Percentiles rank a stretch among this genome's conserved stretches.
phyloP scores from a whole-genome alignment of 176 grass and related monocot genomes.

The Cymbopogon citratus region DNA sequence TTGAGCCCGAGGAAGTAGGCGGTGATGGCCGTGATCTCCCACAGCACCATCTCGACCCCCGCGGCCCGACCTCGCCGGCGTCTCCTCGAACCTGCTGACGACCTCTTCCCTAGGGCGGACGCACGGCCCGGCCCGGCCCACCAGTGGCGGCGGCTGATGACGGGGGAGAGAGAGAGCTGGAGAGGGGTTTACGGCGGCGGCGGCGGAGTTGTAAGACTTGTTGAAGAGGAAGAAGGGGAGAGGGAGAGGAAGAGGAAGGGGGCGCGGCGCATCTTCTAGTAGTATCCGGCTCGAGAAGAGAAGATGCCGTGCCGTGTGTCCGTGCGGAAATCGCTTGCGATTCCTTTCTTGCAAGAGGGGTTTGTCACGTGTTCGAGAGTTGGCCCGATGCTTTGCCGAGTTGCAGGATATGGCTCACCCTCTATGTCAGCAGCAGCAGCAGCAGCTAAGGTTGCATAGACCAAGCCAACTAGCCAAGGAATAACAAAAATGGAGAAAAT shows the following conservation, averaged over 20 bases:
- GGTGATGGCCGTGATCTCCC: conserved; percentile 91
- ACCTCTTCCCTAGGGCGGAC: not conserved
- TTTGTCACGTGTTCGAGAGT: not conserved
- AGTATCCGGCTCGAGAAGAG: not conserved
- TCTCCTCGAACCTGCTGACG: not conserved
- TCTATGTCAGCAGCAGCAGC: too few relatives aligned
- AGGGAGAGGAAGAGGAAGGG: too few relatives aligned
- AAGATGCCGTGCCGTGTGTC: not conserved
- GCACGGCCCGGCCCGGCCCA: not conserved
- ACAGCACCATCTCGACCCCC: conserved; percentile 61
- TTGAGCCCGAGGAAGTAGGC: conserved; percentile 89
- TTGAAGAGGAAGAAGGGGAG: not conserved
- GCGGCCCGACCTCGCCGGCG: too few relatives aligned
- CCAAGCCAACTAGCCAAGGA: too few relatives aligned
- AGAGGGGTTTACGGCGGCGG: too few relatives aligned
- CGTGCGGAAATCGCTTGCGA: not conserved
- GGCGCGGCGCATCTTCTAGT: not conserved
- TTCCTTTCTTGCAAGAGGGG: conserved; percentile 26
- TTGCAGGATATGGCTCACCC: too few relatives aligned
- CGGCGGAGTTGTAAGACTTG: not conserved
- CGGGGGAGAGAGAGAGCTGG: not conserved
- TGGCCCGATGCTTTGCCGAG: too few relatives aligned
- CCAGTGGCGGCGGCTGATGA: not conserved
- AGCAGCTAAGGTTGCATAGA: too few relatives aligned
- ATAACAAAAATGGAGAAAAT: too few relatives aligned